Percentiles rank a stretch among this genome's conserved stretches.
These are phyloP conservation scores for Astrothelium macrocarpum DNA, from an alignment of 495 filamentous ascomycete species.

Conservation along the genomic window DNA sequence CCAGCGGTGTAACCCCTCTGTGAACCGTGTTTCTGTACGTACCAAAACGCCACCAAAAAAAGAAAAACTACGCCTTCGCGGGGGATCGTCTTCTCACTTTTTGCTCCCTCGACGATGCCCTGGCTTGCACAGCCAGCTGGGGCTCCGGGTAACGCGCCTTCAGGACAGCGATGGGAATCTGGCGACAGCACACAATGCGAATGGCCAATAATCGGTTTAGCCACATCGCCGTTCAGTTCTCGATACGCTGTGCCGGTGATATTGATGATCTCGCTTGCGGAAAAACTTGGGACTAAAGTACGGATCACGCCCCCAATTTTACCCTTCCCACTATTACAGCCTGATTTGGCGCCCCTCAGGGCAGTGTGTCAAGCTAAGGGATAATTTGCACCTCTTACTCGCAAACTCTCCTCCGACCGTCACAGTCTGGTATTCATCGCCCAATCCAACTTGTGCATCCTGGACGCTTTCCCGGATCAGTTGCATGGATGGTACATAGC, in stretches of 20 bases:
- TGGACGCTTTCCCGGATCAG: neutral
- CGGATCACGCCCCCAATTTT: neutral
- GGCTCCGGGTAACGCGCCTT: neutral
- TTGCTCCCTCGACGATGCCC: neutral
- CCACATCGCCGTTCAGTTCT: neutral
- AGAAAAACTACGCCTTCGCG: neutral
- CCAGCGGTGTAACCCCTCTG: neutral
- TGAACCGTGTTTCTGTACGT: neutral
- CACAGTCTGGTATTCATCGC: neutral
- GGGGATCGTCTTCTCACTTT: neutral
- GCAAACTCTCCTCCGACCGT: neutral
- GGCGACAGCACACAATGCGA: neutral
- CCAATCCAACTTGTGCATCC: neutral
- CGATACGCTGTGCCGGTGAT: neutral
- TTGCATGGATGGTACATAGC: neutral
- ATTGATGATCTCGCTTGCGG: conserved; percentile 7
- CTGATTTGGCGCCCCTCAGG: neutral
- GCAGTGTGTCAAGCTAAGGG: neutral
- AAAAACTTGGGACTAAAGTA: neutral
- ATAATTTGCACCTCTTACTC: neutral
- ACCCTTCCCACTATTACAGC: neutral
- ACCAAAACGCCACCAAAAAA: conserved; percentile 3
- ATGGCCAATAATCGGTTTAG: conserved; percentile 1
- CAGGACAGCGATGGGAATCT: neutral
- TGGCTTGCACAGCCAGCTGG: neutral